A percentile compares a stretch with the other conserved stretches of the same genome.
These are phyloP conservation scores for Pestalotiopsis fici DNA, from an alignment of 2,329 filamentous ascomycete species.

Conservation along the genomic window DNA sequence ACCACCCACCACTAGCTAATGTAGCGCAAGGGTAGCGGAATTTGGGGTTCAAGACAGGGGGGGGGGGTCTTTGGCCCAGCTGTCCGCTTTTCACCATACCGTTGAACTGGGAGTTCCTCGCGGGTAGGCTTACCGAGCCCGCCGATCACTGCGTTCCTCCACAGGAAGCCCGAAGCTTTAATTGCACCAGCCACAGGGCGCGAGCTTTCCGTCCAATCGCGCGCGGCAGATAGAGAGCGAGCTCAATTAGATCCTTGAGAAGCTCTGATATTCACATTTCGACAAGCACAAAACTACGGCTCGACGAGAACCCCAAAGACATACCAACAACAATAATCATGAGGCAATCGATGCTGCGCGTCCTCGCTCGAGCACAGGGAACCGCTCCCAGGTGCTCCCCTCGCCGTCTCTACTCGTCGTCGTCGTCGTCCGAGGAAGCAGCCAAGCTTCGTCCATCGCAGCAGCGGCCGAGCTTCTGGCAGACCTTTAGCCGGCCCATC, in stretches of 20 bases:
- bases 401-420: neutral
- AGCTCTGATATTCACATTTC: neutral
- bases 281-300: neutral
- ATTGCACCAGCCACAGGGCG: neutral
- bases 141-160: neutral
- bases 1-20: neutral
- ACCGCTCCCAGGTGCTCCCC: neutral
- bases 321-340: neutral
- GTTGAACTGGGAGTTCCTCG: neutral
- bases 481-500: slow-evolving; percentile 71
- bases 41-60: neutral
- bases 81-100: neutral
- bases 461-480: slow-evolving; percentile 67
- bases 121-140: neutral
- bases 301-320: too few relatives aligned
- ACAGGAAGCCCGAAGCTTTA: neutral
- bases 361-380: neutral
- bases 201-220: neutral
- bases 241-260: neutral
- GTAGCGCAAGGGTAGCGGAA: too few relatives aligned
- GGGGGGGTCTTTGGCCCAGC: neutral
- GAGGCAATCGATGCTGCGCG: neutral
- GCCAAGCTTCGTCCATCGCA: neutral
- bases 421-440: neutral
- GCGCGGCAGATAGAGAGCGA: neutral